Base-by-base conservation (phyloP, 192 early-diverging fungal genomes). In the Coemansia sp. region DNA sequence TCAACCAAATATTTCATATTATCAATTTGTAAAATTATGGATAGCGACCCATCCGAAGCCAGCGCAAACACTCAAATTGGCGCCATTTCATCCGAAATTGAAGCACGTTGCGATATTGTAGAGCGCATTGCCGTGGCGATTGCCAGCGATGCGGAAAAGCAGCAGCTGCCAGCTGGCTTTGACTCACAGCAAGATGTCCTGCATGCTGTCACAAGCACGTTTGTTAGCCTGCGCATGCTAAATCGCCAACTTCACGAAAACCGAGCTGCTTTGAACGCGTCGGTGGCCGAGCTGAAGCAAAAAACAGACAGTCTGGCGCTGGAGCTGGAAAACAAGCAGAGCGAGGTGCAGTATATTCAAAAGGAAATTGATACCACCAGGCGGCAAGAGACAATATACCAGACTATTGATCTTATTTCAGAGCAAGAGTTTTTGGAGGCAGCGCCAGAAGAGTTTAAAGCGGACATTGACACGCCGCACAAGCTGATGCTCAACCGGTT, bases 401-500 rank as follows among this genome's bases (percentile, higher is more conserved):
- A 77, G 51, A 53, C 46, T 39, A 77, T 77, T 6, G 63, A 69
- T 11, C 41, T 77, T 5, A 49, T 66, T 3, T 40, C 67, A n/a
- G 32, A 65, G 19, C 63, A 60, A 0, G 45, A 60, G 39, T 67
- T 67, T 27, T 15, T 56, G 51, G 59, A 41, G n/a, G 27, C 23
- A 14, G 70, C 70, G 14, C 70, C 70, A 0, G 56, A 58, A 1
- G 67, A 70, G 59, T 66, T 62, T 27, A 55, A 49, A 32, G 15
- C 37, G 23, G 63, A 58, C 14, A 51, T 52, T 8, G 59, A 58
- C 52, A 53, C 54, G 0, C 73, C 62, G n/a, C 73, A 77, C 41
- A 61, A 58, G 59, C 51, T 77, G n/a, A 77, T 77, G 73, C 58
- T 77, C 18, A 64, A 49, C 35, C 57, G 73, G 33, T 55, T 77